Base-by-base conservation (phyloP, 768 basidiomycete species). In the Trametopsis cervina region DNA sequence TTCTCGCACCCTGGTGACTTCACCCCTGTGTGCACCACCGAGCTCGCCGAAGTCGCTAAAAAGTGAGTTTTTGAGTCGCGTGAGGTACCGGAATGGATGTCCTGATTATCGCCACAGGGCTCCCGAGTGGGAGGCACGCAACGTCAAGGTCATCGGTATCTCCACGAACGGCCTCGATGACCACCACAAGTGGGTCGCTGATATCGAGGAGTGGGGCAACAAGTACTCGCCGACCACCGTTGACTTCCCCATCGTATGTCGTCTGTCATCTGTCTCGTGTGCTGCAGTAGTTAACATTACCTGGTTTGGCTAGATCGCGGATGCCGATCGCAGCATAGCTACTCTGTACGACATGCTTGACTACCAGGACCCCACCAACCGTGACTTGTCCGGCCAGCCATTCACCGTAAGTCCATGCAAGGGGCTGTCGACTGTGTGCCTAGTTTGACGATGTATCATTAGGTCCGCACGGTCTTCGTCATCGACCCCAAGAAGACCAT, bases 401-500 rank as follows among this genome's bases (percentile, higher is more conserved):
- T 92, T 97, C 75, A 99, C 96, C 41, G 91, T 83, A 40, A 37
- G 49, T 47, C 47, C 50, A n/a, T n/a, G n/a, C n/a, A n/a, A n/a
- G n/a, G n/a, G n/a, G n/a, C n/a, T n/a, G n/a, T 47, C 12, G 22
- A 39, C 47, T 15, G 11, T 27, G 25, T 15, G 20, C 26, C 37
- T 21, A 20, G 46, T n/a, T n/a, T n/a, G n/a, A n/a, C n/a, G n/a
- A n/a, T n/a, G n/a, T n/a, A n/a, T n/a, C n/a, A n/a, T 15, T 48
- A 89, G 85, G 81, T 99, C 68, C 86, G 96, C 51, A 96, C 92
- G 6, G 96, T 99, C 52, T 99, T 95, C 68, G 72, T 99, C 55
- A 91, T 99, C 60, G 96, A 99, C 71, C 94, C 96, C 39, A 91
- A 90, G 71, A 92, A 96, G 72, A 76, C 81, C 59, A 96, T 99